Evolutionary conservation across 768 basidiomycete species (phyloP).

Genomic region (Podaxis sp.): DNA sequence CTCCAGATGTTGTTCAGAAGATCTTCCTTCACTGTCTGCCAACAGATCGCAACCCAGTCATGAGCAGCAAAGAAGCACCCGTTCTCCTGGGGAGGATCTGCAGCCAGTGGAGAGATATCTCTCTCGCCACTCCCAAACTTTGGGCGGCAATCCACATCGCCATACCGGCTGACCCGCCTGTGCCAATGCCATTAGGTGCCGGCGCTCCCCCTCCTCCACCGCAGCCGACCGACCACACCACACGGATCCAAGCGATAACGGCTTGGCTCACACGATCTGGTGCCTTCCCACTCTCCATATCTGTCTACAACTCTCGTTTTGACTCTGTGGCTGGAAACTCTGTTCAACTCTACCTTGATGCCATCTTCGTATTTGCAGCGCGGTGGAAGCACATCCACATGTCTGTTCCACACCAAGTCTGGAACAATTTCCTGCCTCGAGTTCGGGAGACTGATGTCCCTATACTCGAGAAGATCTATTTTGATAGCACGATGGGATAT

Average conservation of each 20-base stretch:
- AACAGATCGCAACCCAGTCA: conserved; percentile 21
- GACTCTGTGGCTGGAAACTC: conserved; percentile 12
- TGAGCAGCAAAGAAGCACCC: conserved; percentile 21
- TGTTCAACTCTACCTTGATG: conserved; percentile 11
- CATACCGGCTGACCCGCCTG: conserved; percentile 17
- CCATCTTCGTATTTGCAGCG: conserved; percentile 3
- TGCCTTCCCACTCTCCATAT: conserved; percentile 16
- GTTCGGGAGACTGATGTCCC: conserved; percentile 8
- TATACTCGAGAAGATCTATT: conserved; percentile 12
- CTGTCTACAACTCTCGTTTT: conserved; percentile 11
- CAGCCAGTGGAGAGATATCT: conserved; percentile 21
- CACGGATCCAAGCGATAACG: conserved; percentile 6
- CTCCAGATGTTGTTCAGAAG: conserved; percentile 20
- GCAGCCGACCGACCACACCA: neutral
- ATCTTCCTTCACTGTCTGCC: conserved; percentile 24
- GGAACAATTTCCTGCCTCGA: conserved; percentile 14
- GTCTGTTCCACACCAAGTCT: conserved; percentile 9
- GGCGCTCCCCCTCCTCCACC: neutral
- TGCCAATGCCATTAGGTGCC: conserved; percentile 1
- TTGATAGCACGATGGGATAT: conserved; percentile 13
- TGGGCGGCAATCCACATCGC: conserved; percentile 23
- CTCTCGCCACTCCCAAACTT: conserved; percentile 18
- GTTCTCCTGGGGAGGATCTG: conserved; percentile 20
- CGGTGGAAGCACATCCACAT: conserved; percentile 18
- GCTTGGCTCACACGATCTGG: conserved; percentile 17